phyloP scores from a whole-genome alignment of 441 rosid genomes.

The Pelargonium cotyledonis region DNA sequence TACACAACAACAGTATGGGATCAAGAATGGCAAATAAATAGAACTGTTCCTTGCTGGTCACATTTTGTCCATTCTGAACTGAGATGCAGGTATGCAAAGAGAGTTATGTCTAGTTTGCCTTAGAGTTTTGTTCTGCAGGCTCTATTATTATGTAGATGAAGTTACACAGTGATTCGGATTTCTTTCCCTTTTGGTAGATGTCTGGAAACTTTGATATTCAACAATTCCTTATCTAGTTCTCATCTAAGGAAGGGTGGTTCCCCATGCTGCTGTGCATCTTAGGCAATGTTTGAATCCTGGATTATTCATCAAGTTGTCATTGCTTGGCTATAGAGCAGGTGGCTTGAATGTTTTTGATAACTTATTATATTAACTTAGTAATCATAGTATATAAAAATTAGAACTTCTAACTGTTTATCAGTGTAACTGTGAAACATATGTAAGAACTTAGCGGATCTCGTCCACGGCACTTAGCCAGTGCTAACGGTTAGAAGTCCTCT shows the following conservation, averaged over 20 bases:
- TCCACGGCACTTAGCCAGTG: not conserved
- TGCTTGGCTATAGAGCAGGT: too few relatives aligned
- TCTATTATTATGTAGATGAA: too few relatives aligned
- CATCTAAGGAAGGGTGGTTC: not conserved
- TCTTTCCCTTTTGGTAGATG: not conserved
- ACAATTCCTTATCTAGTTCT: not conserved
- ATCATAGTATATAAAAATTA: too few relatives aligned
- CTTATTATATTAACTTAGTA: too few relatives aligned
- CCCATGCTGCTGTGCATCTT: not conserved
- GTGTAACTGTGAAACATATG: not conserved
- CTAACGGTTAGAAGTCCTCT: not conserved
- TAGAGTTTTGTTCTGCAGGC: not conserved
- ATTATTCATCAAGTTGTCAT: too few relatives aligned
- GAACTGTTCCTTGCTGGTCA: constrained; percentile 94
- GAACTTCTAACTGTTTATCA: too few relatives aligned
- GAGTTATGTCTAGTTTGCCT: not conserved
- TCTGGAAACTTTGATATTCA: not conserved
- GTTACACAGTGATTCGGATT: not conserved
- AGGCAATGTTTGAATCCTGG: not conserved
- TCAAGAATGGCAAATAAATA: constrained; percentile 64
- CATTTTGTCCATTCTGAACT: constrained; percentile 47
- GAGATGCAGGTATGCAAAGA: constrained; percentile 49
- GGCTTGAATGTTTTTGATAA: too few relatives aligned
- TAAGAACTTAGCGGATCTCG: not conserved
- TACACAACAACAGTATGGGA: constrained; percentile 46